Base-by-base conservation (phyloP, 139 green algal species). In the Bryopsis sp. region DNA sequence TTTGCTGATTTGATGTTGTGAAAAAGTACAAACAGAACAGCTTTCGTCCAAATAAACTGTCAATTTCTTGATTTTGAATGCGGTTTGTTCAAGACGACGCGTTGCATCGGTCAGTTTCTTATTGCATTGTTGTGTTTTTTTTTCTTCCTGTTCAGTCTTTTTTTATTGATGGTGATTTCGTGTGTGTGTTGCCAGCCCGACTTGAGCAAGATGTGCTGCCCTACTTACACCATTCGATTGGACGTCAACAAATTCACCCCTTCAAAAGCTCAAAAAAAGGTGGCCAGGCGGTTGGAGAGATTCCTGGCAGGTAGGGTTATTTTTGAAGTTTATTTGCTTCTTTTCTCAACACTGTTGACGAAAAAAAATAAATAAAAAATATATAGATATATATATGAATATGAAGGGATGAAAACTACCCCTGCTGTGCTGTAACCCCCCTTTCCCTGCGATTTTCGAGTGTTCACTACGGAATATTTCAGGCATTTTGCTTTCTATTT, bases 211-310 rank as follows among this genome's bases (percentile, higher is more conserved):
- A 46, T 39, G 58, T 65, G 58, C n/a, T 65, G 58, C 31, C 58
- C 58, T 5, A 5, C 26, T 39, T 65, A 65, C 31, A 65, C 58
- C 58, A 65, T 65, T 39, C 58, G 58, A 65, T 26, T 65, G 4
- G 4, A 39, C 26, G 58, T 39, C 7, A 39, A 39, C 5, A 5
- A 65, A 6, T 65, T 65, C 31, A 33, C n/a, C 7, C 58, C 58
- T 39, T 65, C 58, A 6, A 65, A 39, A 39, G 31, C 28, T 15
- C 58, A 65, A 39, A 39, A 22, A 43, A 39, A 43, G 43, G 24
- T 22, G 3, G 5, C 43, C 8, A 39, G n/a, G 8, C 24, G 29
- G 24, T 65, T 39, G 3, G 28, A 39, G 24, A 39, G 43, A 5
- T 65, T 47, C 31, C 29, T 65, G 26, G 29, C 39, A 15, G 58